A percentile compares a stretch with the other conserved stretches of the same genome.
These are phyloP conservation scores for Ophiostoma piceae DNA, from an alignment of 2,329 filamentous ascomycete species.

Conservation along the genomic window DNA sequence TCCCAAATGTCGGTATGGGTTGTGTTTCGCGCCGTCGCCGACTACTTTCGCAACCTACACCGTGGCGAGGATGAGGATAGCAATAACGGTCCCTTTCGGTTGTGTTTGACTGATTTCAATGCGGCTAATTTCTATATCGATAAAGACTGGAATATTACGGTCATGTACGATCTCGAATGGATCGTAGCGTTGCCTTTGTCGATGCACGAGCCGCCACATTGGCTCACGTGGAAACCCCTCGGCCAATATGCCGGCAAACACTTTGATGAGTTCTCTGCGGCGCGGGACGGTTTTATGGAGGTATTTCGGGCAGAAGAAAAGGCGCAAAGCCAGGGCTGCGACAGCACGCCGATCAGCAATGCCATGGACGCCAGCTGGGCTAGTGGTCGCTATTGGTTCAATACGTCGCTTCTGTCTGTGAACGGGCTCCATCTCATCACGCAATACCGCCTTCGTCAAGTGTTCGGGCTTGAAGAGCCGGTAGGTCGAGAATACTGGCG, in stretches of 20 bases:
- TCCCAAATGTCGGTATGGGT: no score
- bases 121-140: no score
- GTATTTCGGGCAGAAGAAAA: not conserved
- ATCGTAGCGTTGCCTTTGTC: no score
- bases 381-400: not conserved
- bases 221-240: conserved; percentile 29
- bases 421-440: not conserved
- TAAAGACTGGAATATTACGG: no score
- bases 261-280: not conserved
- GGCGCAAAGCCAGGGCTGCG: not conserved
- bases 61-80: no score
- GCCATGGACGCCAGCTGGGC: conserved; percentile 13
- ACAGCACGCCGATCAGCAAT: conserved; percentile 1
- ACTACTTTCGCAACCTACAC: conserved; percentile 3
- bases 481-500: no score
- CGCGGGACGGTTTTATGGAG: not conserved
- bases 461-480: no score
- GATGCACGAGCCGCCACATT: conserved; percentile 28
- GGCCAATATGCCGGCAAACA: conserved; percentile 14
- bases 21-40: conserved; percentile 26
- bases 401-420: not conserved
- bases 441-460: no score
- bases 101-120: no score
- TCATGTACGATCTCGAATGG: no score
- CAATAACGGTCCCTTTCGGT: no score